Conservation (phyloP, 163 green algal genomes). For the Coccomyxa subellipsoidea region DNA sequence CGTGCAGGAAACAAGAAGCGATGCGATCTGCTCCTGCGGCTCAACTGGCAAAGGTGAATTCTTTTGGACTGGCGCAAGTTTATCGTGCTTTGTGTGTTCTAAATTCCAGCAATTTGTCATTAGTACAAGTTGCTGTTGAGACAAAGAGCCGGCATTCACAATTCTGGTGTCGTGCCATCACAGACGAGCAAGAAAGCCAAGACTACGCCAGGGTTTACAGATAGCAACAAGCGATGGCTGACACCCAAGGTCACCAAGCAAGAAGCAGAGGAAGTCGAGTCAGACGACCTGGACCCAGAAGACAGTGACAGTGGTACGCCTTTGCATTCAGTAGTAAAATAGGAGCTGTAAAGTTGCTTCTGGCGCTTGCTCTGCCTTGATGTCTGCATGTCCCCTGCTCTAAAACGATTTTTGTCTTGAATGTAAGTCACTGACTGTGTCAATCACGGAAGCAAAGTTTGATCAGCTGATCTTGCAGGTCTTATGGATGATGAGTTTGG, state of each 20-base stretch:
- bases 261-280: background rate
- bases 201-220: background rate
- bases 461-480: background rate
- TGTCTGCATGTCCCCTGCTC: too few relatives aligned
- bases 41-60: background rate
- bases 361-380: too few relatives aligned
- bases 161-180: background rate
- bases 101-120: too few relatives aligned
- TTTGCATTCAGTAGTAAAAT: too few relatives aligned
- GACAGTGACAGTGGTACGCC: background rate
- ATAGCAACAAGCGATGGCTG: slow-evolving; percentile 2
- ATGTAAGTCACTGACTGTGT: too few relatives aligned
- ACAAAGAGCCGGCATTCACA: too few relatives aligned
- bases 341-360: too few relatives aligned
- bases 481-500: slow-evolving; percentile 4
- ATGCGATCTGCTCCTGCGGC: background rate
- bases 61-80: too few relatives aligned
- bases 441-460: too few relatives aligned
- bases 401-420: too few relatives aligned
- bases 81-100: too few relatives aligned
- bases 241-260: background rate
- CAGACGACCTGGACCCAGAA: background rate
- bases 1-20: background rate
- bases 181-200: background rate
- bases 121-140: too few relatives aligned